Evolutionary conservation across 2,329 filamentous ascomycete genomes (phyloP).

Genomic region (Emergomyces pasteurianus): DNA sequence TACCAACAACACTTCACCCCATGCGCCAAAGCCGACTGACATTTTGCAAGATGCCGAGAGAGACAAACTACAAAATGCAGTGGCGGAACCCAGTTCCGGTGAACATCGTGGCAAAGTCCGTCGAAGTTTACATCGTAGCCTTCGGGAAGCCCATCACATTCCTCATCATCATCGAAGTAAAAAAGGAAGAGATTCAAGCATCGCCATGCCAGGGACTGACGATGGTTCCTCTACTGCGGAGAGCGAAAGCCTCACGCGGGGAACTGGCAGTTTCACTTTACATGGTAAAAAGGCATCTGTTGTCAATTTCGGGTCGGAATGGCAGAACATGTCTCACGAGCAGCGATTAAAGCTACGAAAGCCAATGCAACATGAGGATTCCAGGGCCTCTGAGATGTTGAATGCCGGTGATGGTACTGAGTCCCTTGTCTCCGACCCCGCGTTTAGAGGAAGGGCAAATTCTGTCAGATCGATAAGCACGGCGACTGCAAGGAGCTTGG

Average conservation of each 20-base stretch:
- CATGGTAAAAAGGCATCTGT: slow-evolving; percentile 97
- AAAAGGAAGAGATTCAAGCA: slow-evolving; percentile 62
- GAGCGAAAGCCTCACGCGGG: slow-evolving; percentile 62
- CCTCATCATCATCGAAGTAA: slow-evolving; percentile 57
- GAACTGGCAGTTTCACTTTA: slow-evolving; percentile 81
- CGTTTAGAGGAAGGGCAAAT: slow-evolving; percentile 41
- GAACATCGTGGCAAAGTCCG: slow-evolving; percentile 57
- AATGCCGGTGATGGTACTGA: slow-evolving; percentile 17
- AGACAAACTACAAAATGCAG: slow-evolving; percentile 28
- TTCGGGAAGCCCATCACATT: slow-evolving; percentile 66
- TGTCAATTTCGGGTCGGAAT: slow-evolving; percentile 88
- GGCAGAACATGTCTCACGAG: slow-evolving; percentile 64
- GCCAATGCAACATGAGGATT: slow-evolving; percentile 29
- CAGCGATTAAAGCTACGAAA: slow-evolving; percentile 57
- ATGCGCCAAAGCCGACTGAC: slow-evolving; percentile 30
- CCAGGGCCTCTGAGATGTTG: slow-evolving; percentile 22
- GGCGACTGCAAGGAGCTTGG: slow-evolving; percentile 47
- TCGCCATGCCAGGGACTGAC: slow-evolving; percentile 44
- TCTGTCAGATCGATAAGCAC: slow-evolving; percentile 56
- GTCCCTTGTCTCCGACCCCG: slow-evolving; percentile 16
- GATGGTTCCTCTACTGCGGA: slow-evolving; percentile 35
- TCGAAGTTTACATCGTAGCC: slow-evolving; percentile 76
- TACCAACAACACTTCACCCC: slow-evolving; percentile 34
- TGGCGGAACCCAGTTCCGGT: slow-evolving; percentile 30
- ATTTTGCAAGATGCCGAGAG: slow-evolving; percentile 33